Evolutionary conservation across 768 basidiomycete species (phyloP), one percentile per base, ranked within the genome.

Genomic region (Tylopilus subfusipes): DNA sequence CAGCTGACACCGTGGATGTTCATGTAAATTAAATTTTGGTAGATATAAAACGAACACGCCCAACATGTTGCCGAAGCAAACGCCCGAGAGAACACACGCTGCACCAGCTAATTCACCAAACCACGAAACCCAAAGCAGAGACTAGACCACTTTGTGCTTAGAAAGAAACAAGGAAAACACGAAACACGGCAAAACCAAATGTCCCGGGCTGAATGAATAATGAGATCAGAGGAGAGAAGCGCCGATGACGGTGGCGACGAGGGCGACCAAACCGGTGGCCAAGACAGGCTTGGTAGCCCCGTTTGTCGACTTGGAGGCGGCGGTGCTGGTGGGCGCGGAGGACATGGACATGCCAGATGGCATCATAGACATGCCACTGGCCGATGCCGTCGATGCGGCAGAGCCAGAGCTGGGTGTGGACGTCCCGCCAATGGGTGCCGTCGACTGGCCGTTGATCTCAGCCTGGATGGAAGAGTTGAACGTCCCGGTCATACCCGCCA

Each of bases 401-500:
- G 38, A 8, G n/a, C 45, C 30, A 1, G 48, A 16, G 31, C 36
- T 11, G 5, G 70, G 18, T 16, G 71, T 5, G 21, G 73, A 47
- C 12, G 78, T 60, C 2, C 70, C 74, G n/a, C 76, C 78, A 10
- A 82, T 75, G 39, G 83, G 79, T 1, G 85, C 82, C 4, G 81
- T 79, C 2, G 81, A 75, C 59, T 83, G 77, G 25, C 84, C 86
- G 40, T 75, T 73, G 61, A 93, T 85, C 65, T 88, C 76, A 6
- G 78, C 70, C 50, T 80, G 75, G 18, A 85, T 68, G 2, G 76
- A 58, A 1, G 76, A 60, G 65, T 76, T 84, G 76, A 92, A 94
- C 0, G 64, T 64, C 30, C 92, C 92, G 4, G 76, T 79, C 91
- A 92, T 92, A 53, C 76, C 72, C n/a, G 70, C 60, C 66, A 93